Conservation (phyloP, 2,329 filamentous ascomycete genomes). For the Lasiodiplodia sp. region DNA sequence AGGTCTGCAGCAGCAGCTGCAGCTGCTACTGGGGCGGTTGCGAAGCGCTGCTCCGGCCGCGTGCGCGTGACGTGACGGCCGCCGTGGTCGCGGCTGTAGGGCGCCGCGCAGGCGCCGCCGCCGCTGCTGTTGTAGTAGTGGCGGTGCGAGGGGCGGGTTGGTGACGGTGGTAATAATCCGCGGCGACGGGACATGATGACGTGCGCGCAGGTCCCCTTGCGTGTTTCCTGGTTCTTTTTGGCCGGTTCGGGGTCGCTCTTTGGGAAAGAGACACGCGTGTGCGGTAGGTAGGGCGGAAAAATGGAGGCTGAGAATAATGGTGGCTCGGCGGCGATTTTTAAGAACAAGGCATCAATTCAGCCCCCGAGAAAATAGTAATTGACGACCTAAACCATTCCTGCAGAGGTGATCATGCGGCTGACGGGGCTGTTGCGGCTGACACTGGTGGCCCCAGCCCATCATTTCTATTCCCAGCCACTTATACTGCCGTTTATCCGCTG, state of each 20-base stretch:
- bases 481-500: background rate
- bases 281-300: background rate
- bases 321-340: no score
- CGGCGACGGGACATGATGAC: background rate
- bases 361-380: no score
- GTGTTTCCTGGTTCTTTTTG: no score
- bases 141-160: background rate
- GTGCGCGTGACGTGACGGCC: conserved; percentile 15
- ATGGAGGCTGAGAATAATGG: background rate
- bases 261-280: no score
- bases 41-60: conserved; percentile 7
- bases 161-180: background rate
- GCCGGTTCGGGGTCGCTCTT: no score
- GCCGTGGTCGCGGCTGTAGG: background rate
- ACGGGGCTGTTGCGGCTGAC: background rate
- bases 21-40: background rate
- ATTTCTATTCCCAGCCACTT: conserved; percentile 6
- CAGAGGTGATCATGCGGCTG: no score
- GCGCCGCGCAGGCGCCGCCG: background rate
- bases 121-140: background rate
- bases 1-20: background rate
- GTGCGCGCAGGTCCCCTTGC: no score
- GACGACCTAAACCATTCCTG: background rate
- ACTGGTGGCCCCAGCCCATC: background rate
- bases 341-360: no score